These are phyloP conservation scores for Leccinum insolens DNA, from an alignment of 1,284 basidiomycete genomes.

Conservation along the genomic window DNA sequence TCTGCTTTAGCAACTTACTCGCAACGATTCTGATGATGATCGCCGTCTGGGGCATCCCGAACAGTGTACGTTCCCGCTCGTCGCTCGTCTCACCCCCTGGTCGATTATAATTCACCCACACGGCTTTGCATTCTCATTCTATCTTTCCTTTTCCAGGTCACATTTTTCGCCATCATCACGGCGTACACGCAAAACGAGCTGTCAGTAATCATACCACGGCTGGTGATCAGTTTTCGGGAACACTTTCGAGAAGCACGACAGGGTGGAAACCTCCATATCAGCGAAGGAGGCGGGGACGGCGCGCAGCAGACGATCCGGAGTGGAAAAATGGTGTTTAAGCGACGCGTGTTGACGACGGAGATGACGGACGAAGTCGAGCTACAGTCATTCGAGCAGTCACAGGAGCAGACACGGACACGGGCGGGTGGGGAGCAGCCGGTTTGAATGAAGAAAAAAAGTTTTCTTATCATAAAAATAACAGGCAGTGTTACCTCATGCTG, in stretches of 20 bases:
- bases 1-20: slow-evolving; percentile 17
- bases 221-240: slow-evolving; percentile 25
- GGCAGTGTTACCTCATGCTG: background rate
- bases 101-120: background rate
- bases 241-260: slow-evolving; percentile 10
- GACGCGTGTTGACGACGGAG: background rate
- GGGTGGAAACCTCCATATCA: background rate
- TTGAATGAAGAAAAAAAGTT: background rate
- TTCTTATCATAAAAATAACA: no score
- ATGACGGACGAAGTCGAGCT: slow-evolving; percentile 15
- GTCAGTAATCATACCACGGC: slow-evolving; percentile 19
- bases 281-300: background rate
- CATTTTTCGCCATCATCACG: slow-evolving; percentile 16
- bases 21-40: slow-evolving; percentile 22
- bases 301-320: slow-evolving; percentile 2
- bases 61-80: slow-evolving; percentile 8
- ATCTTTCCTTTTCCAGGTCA: background rate
- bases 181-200: slow-evolving; percentile 21
- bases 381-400: background rate
- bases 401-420: background rate
- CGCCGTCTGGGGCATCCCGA: slow-evolving; percentile 17
- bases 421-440: background rate
- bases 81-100: background rate
- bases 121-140: background rate
- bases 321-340: slow-evolving; percentile 12